Evolutionary conservation across 169 alveolate species (phyloP), one percentile per base, ranked within the genome.

Genomic region (Plasmodium malariae): DNA sequence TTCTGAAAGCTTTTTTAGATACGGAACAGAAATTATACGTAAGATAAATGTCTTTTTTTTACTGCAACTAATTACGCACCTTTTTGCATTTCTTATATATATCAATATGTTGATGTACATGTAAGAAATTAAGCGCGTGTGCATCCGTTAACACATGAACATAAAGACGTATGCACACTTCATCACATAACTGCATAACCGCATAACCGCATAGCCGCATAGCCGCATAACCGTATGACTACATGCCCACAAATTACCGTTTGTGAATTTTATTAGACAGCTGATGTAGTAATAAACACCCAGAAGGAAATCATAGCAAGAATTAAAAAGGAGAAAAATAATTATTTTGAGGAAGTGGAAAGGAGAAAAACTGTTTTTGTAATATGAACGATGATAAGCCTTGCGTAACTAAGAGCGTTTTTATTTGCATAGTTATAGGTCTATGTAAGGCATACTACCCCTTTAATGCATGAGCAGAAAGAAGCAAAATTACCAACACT

Each of bases 21-120:
- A 65, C 89, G 28, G 89, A 78, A 37, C 80, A 78, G 37, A 78
- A 63, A 37, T 78, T 78, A 63, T 78, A 78, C 4, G 89, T 78
- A 78, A 78, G 70, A 19, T 9, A 24, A 48, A 45, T n/a, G n/a
- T n/a, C n/a, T n/a, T n/a, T n/a, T n/a, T n/a, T n/a, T n/a, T n/a
- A n/a, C n/a, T n/a, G n/a, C n/a, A n/a, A n/a, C n/a, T n/a, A n/a
- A n/a, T n/a, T n/a, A n/a, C n/a, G n/a, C n/a, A n/a, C n/a, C n/a
- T n/a, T n/a, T n/a, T n/a, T n/a, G n/a, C n/a, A n/a, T n/a, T n/a
- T n/a, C n/a, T n/a, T n/a, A n/a, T n/a, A n/a, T n/a, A n/a, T n/a
- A n/a, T n/a, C n/a, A n/a, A n/a, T n/a, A n/a, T n/a, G n/a, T n/a
- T n/a, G n/a, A n/a, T n/a, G n/a, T n/a, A n/a, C n/a, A n/a, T n/a